Percentiles rank a stretch among this genome's conserved stretches.
Conservation (phyloP, 306 rosid species). For the Carpinus viminea region DNA sequence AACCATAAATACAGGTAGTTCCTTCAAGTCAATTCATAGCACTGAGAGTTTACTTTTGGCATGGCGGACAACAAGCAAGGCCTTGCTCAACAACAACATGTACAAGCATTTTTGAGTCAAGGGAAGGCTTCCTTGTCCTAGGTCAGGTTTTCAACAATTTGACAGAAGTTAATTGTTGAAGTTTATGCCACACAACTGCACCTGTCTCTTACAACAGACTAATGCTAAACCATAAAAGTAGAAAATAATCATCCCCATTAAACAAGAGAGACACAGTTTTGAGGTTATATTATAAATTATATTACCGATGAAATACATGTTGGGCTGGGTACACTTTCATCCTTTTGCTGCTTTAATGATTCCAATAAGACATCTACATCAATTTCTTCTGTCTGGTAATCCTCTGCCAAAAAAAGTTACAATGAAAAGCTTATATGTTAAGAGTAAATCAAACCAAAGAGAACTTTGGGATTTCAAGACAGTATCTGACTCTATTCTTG, state of each 20-base stretch:
- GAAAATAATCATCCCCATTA: neutral
- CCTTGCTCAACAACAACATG: neutral
- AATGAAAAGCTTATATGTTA: slow-evolving; percentile 31
- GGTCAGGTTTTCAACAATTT: neutral
- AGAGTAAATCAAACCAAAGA: slow-evolving; percentile 27
- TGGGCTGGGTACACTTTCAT: slow-evolving; percentile 46
- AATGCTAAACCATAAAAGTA: neutral
- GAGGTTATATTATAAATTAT: slow-evolving; percentile 11
- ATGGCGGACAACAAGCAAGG: neutral
- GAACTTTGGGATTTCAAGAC: slow-evolving; percentile 21
- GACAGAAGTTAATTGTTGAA: neutral
- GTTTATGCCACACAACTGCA: neutral
- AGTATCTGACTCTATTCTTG: slow-evolving; percentile 6
- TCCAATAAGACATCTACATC: slow-evolving; percentile 58
- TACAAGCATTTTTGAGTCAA: neutral
- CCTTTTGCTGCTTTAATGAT: slow-evolving; percentile 54
- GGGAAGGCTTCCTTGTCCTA: neutral
- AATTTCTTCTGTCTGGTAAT: slow-evolving; percentile 51
- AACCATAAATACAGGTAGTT: neutral
- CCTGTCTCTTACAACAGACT: neutral
- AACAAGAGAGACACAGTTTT: neutral
- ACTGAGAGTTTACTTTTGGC: neutral
- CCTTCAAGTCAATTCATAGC: neutral
- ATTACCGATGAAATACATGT: slow-evolving; percentile 68
- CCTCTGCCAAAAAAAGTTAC: slow-evolving; percentile 52